phyloP scores from a whole-genome alignment of 208 protist species.

The Novymonas esmeraldas region DNA sequence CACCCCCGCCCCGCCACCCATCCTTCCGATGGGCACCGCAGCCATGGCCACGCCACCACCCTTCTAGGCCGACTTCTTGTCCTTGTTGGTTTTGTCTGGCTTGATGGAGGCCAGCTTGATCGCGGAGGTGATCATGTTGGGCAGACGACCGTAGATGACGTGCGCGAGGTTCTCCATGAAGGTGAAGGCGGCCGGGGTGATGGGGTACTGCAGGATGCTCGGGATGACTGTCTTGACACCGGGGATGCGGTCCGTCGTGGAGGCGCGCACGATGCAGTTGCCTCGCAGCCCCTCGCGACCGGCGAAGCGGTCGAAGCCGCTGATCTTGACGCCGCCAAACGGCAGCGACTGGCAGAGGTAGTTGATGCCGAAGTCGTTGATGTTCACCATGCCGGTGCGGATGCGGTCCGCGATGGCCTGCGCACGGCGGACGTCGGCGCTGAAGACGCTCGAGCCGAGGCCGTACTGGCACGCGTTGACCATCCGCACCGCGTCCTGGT shows the following conservation, averaged over 20 bases:
- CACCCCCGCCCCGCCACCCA: no score
- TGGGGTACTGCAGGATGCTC: slow-evolving; percentile 85
- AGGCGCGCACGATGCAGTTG: slow-evolving; percentile 88
- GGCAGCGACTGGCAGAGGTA: slow-evolving; percentile 96
- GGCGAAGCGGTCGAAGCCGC: slow-evolving; percentile 95
- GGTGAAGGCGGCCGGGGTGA: slow-evolving; percentile 64
- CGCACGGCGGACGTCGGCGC: slow-evolving; percentile 72
- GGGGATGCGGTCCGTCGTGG: slow-evolving; percentile 83
- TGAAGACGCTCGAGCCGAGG: slow-evolving; percentile 92
- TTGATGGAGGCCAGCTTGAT: slow-evolving; percentile 66
- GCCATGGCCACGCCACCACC: no score
- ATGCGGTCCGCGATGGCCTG: slow-evolving; percentile 82
- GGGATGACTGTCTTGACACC: slow-evolving; percentile 87
- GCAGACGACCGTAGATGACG: slow-evolving; percentile 74
- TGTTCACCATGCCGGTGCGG: slow-evolving; percentile 90
- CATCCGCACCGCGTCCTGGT: slow-evolving; percentile 86
- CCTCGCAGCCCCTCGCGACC: slow-evolving; percentile 94
- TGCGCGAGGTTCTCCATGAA: slow-evolving; percentile 82
- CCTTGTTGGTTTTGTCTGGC: slow-evolving; percentile 25
- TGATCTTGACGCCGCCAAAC: slow-evolving; percentile 96
- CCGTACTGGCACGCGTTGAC: slow-evolving; percentile 92
- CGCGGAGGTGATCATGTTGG: slow-evolving; percentile 48
- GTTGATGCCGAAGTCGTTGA: slow-evolving; percentile 96
- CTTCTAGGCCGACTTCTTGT: slow-evolving; percentile 30
- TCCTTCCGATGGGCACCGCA: no score